These are phyloP conservation scores for Scheffersomyces ergatensis DNA, from an alignment of 805 yeast species.

Conservation along the genomic window DNA sequence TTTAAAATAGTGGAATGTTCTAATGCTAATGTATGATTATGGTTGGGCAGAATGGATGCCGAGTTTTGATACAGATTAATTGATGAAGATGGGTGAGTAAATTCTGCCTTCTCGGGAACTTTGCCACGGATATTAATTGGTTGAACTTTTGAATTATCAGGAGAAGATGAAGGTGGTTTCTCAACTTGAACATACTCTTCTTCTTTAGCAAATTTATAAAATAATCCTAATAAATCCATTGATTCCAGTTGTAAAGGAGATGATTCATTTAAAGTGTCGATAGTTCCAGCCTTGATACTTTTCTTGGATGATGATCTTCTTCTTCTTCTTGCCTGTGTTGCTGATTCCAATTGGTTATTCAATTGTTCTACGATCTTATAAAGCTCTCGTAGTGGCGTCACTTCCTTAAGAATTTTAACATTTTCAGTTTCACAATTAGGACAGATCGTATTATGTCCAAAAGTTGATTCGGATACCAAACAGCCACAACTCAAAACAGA, in stretches of 20 bases:
- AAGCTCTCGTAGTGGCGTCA: slow-evolving; percentile 33
- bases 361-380: slow-evolving; percentile 21
- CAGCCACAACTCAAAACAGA: slow-evolving; percentile 42
- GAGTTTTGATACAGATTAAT: not conserved
- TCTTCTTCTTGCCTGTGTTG: slow-evolving; percentile 1
- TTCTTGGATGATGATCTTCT: slow-evolving; percentile 22
- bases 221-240: slow-evolving; percentile 32
- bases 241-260: slow-evolving; percentile 11
- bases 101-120: slow-evolving; percentile 7
- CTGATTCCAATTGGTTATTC: slow-evolving; percentile 5
- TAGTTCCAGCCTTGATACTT: slow-evolving; percentile 10
- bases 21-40: not conserved
- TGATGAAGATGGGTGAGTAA: not conserved
- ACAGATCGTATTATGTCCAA: slow-evolving; percentile 16
- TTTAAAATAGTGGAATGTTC: not conserved
- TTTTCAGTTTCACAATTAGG: slow-evolving; percentile 19
- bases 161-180: not conserved
- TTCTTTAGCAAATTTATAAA: slow-evolving; percentile 41
- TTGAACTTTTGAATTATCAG: slow-evolving; percentile 6
- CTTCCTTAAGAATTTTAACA: slow-evolving; percentile 22
- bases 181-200: slow-evolving; percentile 13
- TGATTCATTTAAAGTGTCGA: slow-evolving; percentile 1
- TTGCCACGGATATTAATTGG: slow-evolving; percentile 6
- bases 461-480: slow-evolving; percentile 31
- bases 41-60: not conserved